These are phyloP conservation scores for Scopulariopsis brevicaulis DNA, from an alignment of 2,329 filamentous ascomycete genomes.

Conservation along the genomic window DNA sequence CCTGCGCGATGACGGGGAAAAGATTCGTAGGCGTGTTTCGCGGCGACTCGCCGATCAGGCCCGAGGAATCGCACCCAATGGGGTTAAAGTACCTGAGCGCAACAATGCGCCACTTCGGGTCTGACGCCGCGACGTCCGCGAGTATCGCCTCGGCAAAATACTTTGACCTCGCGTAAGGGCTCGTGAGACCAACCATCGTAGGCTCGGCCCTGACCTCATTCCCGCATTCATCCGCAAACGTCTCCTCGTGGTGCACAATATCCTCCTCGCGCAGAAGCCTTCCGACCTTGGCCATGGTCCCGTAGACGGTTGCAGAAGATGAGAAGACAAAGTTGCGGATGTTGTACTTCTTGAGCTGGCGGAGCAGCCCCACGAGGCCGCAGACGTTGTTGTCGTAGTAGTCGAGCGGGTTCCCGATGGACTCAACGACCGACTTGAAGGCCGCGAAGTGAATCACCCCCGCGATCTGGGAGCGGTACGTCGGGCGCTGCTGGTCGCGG, in stretches of 20 bases:
- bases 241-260: conserved; percentile 37
- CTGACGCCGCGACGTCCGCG: conserved; percentile 46
- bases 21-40: conserved; percentile 50
- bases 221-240: conserved; percentile 28
- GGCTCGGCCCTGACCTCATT: conserved; percentile 17
- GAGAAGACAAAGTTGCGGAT: conserved; percentile 59
- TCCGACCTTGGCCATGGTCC: conserved; percentile 37
- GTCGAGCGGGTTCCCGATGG: conserved; percentile 44
- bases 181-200: conserved; percentile 41
- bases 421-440: conserved; percentile 55
- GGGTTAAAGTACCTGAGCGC: conserved; percentile 59
- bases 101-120: conserved; percentile 51
- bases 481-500: conserved; percentile 2
- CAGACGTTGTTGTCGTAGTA: conserved; percentile 61
- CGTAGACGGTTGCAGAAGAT: conserved; percentile 57
- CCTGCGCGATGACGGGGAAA: conserved; percentile 51
- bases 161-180: conserved; percentile 55
- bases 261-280: conserved; percentile 42
- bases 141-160: conserved; percentile 58
- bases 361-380: conserved; percentile 48
- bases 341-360: conserved; percentile 42
- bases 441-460: conserved; percentile 63
- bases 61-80: conserved; percentile 53
- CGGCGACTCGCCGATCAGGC: conserved; percentile 53
- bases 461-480: conserved; percentile 33